These are phyloP conservation scores for Malus hybrid DNA, from an alignment of 331 rosid species.

Conservation along the genomic window DNA sequence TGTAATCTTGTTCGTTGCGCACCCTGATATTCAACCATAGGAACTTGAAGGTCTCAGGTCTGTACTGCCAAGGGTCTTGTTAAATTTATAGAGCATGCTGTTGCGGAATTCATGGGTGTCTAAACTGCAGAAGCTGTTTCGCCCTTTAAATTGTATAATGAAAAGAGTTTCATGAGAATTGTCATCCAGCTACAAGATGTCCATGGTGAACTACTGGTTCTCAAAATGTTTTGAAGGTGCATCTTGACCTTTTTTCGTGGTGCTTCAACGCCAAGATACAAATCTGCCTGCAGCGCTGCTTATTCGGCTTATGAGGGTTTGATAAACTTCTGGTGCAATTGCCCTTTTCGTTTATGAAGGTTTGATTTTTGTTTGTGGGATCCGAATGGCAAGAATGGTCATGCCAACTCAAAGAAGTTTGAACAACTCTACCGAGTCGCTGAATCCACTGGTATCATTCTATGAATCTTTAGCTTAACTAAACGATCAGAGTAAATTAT, in stretches of 20 bases:
- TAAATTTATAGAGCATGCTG: constrained; percentile 39
- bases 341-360: background rate
- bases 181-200: background rate
- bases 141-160: background rate
- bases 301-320: background rate
- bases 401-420: background rate
- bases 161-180: background rate
- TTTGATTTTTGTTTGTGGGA: background rate
- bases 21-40: background rate
- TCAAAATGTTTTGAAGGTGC: too few species aligned
- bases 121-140: background rate
- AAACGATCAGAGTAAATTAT: too few species aligned
- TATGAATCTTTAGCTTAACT: background rate
- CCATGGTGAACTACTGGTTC: background rate
- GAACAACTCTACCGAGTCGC: background rate
- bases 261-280: too few species aligned
- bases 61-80: constrained; percentile 54
- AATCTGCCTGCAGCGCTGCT: background rate
- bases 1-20: too few species aligned
- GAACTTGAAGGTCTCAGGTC: constrained; percentile 30
- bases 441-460: background rate
- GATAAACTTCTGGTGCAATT: too few species aligned
- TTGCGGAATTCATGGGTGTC: constrained; percentile 16
- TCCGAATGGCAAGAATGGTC: background rate
- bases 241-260: too few species aligned